Evolutionary conservation across 352 stramenopile genomes (phyloP), one percentile per base, ranked within the genome.

Genomic region (Poterioochromonas sp.): DNA sequence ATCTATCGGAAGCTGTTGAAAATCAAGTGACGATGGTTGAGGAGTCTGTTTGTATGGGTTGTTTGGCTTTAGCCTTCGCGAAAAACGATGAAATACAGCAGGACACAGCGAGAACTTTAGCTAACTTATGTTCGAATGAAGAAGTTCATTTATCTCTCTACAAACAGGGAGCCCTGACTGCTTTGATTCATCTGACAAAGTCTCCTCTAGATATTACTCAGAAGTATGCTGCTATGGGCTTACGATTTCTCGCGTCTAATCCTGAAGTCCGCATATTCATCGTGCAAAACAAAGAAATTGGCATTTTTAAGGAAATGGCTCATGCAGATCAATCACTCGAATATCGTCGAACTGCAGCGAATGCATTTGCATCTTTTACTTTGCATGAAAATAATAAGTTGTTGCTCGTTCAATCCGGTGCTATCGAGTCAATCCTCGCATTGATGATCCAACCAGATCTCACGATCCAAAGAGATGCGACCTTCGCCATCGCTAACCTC

Each of bases 401-500:
- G 39, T 92, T 95, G 81, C 86, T 98, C n/a, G 88, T 97, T 39
- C 90, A 89, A 58, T 89, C 96, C 78, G 91, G 90, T 37, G 93
- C 88, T 11, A 85, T 97, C 69, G 79, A 84, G 20, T 87, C 94
- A 76, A 92, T 98, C 49, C 85, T 98, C 5, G 82, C 86, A 43
- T 93, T 93, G 77, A 95, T 91, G 73, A 82, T 89, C 8, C 94
- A 92, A 80, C 47, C 47, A 15, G 93, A 98, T 82, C 83, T 97
- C 18, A 87, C 94, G 80, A 91, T 97, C 43, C 87, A 88, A 54
- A 88, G 92, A 78, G 90, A 97, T 79, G 94, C 92, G 58, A 84
- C 92, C 0, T 97, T 96, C 81, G 92, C 91, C n/a, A 85, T 97
- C 2, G 93, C 94, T 22, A 98, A 97, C 80, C 77, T 97, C 39